Evolutionary conservation across 768 basidiomycete species (phyloP).

Genomic region (Rhodosporidiobolus sp.): DNA sequence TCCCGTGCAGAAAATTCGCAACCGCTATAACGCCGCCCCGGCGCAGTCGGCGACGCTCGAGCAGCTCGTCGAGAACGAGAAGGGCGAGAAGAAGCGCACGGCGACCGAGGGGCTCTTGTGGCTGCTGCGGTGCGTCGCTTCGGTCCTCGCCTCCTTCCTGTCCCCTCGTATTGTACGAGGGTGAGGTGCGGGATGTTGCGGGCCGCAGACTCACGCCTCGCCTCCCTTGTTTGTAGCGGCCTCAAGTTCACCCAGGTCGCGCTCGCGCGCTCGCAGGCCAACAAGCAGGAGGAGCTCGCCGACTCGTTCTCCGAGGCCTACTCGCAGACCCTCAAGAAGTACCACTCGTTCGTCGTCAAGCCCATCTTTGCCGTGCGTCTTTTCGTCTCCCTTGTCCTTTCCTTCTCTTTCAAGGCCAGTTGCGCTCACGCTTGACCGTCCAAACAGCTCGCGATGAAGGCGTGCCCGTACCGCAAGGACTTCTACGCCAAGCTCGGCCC

Average conservation of each 20-base stretch:
- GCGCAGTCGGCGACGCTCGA: constrained; percentile 73
- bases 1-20: constrained; percentile 73
- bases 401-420: neutral
- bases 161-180: too few species aligned
- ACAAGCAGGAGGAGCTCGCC: constrained; percentile 65
- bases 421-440: neutral
- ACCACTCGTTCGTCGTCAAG: constrained; percentile 72
- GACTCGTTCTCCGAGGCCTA: constrained; percentile 77
- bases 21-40: constrained; percentile 68
- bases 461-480: constrained; percentile 61
- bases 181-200: too few species aligned
- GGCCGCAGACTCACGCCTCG: too few species aligned
- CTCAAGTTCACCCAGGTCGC: constrained; percentile 83
- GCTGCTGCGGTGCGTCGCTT: constrained; percentile 60
- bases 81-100: constrained; percentile 74
- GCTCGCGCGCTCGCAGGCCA: constrained; percentile 66
- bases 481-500: constrained; percentile 61
- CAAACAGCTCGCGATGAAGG: constrained; percentile 62
- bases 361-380: constrained; percentile 56
- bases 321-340: constrained; percentile 72
- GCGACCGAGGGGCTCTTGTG: constrained; percentile 92
- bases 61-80: constrained; percentile 75
- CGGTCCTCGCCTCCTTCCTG: neutral
- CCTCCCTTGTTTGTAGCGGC: constrained; percentile 55
- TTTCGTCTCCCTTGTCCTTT: neutral